These are phyloP conservation scores for Xylariaceae sp. DNA, from an alignment of 2,329 filamentous ascomycete genomes.

Conservation along the genomic window DNA sequence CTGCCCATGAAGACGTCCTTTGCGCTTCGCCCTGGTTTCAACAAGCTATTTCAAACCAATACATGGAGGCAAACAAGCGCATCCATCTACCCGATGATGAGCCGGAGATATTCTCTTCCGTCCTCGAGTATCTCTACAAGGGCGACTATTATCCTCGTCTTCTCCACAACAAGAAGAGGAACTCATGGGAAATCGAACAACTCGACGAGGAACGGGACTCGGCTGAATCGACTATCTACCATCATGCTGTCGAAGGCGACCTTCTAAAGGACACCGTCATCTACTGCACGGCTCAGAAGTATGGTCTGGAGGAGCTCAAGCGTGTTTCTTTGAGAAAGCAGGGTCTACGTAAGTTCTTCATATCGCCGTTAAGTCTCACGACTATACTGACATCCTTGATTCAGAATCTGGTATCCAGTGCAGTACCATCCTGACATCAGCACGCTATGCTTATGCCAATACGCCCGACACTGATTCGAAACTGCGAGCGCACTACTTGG, in stretches of 20 bases:
- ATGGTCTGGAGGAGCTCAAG: conserved; percentile 79
- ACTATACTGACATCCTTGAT: background rate
- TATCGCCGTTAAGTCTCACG: background rate
- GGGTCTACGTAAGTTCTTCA: conserved; percentile 61
- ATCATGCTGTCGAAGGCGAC: conserved; percentile 58
- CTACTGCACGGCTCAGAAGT: conserved; percentile 84
- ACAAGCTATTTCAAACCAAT: conserved; percentile 55
- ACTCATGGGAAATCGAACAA: conserved; percentile 79
- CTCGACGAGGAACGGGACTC: conserved; percentile 38
- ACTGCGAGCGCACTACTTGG: conserved; percentile 83
- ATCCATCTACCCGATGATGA: conserved; percentile 81
- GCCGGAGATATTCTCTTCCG: conserved; percentile 83
- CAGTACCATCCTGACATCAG: conserved; percentile 78
- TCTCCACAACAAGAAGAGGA: conserved; percentile 73
- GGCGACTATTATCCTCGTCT: conserved; percentile 87
- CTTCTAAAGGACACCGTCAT: conserved; percentile 86
- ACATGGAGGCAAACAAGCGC: conserved; percentile 46
- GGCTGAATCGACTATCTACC: conserved; percentile 64
- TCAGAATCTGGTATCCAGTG: conserved; percentile 73
- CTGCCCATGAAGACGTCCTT: conserved; percentile 84
- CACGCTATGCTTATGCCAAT: conserved; percentile 84
- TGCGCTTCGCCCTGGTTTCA: conserved; percentile 75
- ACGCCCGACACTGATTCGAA: conserved; percentile 90
- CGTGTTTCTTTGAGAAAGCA: conserved; percentile 82
- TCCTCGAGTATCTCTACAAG: conserved; percentile 91